A percentile compares a stretch with the other conserved stretches of the same genome.
phyloP scores from a whole-genome alignment of 306 rosid genomes.

The Pyrus betulifolia region DNA sequence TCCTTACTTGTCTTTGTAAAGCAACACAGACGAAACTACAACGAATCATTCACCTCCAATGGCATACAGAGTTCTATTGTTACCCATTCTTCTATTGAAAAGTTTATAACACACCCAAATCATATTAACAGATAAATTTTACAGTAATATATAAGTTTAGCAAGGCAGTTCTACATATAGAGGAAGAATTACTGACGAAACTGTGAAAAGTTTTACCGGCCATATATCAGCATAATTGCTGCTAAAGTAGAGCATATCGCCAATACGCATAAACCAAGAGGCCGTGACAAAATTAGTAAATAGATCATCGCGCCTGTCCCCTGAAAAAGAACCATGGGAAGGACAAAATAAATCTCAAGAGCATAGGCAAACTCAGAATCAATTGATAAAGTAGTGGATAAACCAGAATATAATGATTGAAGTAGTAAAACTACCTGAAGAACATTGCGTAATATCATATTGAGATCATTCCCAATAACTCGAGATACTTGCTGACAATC shows the following conservation, averaged over 20 bases:
- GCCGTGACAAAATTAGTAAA: conserved; percentile 76
- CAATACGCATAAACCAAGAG: conserved; percentile 83
- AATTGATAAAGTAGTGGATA: conserved; percentile 12
- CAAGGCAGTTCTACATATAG: not conserved
- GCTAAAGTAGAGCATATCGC: conserved; percentile 61
- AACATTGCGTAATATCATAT: conserved; percentile 74
- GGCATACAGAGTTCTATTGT: not conserved
- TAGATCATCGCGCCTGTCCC: conserved; percentile 78
- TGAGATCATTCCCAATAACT: conserved; percentile 95
- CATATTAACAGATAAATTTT: not conserved
- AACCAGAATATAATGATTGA: conserved; percentile 42
- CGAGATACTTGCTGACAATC: conserved; percentile 98
- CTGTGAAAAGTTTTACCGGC: conserved; percentile 44
- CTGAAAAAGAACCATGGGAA: conserved; percentile 30
- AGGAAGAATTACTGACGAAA: conserved; percentile 15
- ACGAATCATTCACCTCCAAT: not conserved
- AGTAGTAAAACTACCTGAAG: conserved; percentile 56
- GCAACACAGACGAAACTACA: not conserved
- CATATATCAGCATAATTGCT: conserved; percentile 69
- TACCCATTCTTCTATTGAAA: not conserved
- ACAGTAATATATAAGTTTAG: not conserved
- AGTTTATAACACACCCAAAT: not conserved
- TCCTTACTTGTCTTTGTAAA: not conserved
- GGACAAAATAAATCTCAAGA: conserved; percentile 14
- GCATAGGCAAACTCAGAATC: conserved; percentile 3